Evolutionary conservation across 352 stramenopile species (phyloP).

Genomic region (Phytophthora boehmeriae): DNA sequence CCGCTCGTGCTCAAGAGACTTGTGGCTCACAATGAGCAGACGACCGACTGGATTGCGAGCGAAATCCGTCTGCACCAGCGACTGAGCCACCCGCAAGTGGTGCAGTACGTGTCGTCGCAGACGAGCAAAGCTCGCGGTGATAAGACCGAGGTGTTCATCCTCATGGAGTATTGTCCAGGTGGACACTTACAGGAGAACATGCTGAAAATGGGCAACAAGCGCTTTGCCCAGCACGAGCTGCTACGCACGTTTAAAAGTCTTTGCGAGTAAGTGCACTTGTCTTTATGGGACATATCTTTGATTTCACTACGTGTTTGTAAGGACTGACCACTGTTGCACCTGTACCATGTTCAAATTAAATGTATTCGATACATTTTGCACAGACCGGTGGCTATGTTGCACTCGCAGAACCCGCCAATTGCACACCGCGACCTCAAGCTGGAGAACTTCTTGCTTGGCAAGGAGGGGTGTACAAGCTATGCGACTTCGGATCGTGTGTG

Average conservation of each 20-base stretch:
- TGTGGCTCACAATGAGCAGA: slow-evolving; percentile 71
- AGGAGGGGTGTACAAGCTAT: slow-evolving; percentile 94
- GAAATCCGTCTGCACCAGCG: slow-evolving; percentile 81
- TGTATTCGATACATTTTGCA: background rate
- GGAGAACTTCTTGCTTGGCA: slow-evolving; percentile 95
- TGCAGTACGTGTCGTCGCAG: slow-evolving; percentile 70
- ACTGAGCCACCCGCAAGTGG: slow-evolving; percentile 67
- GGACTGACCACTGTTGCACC: slow-evolving; percentile 11
- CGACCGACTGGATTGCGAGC: slow-evolving; percentile 61
- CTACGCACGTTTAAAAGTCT: slow-evolving; percentile 70
- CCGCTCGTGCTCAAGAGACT: slow-evolving; percentile 79
- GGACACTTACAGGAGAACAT: slow-evolving; percentile 95
- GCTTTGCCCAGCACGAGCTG: slow-evolving; percentile 73
- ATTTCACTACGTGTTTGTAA: background rate
- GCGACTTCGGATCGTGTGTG: slow-evolving; percentile 95
- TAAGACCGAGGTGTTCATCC: slow-evolving; percentile 92
- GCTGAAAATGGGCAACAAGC: slow-evolving; percentile 81
- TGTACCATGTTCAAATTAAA: slow-evolving; percentile 9
- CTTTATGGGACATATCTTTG: slow-evolving; percentile 6
- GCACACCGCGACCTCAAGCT: slow-evolving; percentile 97
- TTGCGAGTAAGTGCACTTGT: slow-evolving; percentile 59
- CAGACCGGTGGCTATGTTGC: slow-evolving; percentile 67
- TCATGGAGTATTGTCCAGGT: slow-evolving; percentile 97
- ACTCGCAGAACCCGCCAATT: slow-evolving; percentile 88
- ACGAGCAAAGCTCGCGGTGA: slow-evolving; percentile 39